Base-by-base conservation (phyloP, 2,329 filamentous ascomycete species). In the Xylogone sp. region DNA sequence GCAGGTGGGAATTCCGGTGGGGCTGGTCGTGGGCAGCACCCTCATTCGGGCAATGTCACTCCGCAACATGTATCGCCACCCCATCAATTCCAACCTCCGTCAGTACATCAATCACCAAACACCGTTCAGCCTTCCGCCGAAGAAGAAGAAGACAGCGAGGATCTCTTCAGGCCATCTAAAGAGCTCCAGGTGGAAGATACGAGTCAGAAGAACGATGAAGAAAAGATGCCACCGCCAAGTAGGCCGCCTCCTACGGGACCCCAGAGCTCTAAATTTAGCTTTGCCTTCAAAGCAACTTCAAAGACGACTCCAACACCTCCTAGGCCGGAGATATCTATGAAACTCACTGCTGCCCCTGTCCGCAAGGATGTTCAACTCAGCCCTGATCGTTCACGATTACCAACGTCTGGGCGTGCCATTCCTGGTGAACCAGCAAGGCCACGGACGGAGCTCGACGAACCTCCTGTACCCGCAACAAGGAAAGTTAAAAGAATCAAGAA, bases 241-340 rank as follows among this genome's bases (percentile, higher is more conserved):
- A 79, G 80, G 52, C 73, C 63, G n/a, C 66, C 71, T 12, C 72
- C 77, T 29, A 70, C 72, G 3, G 67, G 68, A 16, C 68, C 71
- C 1, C 71, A 74, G 49, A 62, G 53, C 34, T 83, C 83, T 43
- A 94, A 93, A 70, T 95, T 97, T 64, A 95, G 90, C 67, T 97
- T 97, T 68, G 90, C 91, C 1, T 90, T 97, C 69, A 97, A 97
- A 67, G 81, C 85, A 9, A 81, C 87, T 42, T 78, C 76, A 10
- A 86, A 86, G 59, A 72, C 77, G 7, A 69, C 76, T 2, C 71
- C 80, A 13, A 71, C 82, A 8, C 74, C 75, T 12, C 82, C 82
- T 2, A 84, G 86, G 56, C 81, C 63, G 2, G 83, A 86, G 58
- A 86, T 86, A 49, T 84, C 83, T 0, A 80, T 83, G 57, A 86